Base-by-base conservation (phyloP, 345 rosid species). In the Eucalyptus curtisii region DNA sequence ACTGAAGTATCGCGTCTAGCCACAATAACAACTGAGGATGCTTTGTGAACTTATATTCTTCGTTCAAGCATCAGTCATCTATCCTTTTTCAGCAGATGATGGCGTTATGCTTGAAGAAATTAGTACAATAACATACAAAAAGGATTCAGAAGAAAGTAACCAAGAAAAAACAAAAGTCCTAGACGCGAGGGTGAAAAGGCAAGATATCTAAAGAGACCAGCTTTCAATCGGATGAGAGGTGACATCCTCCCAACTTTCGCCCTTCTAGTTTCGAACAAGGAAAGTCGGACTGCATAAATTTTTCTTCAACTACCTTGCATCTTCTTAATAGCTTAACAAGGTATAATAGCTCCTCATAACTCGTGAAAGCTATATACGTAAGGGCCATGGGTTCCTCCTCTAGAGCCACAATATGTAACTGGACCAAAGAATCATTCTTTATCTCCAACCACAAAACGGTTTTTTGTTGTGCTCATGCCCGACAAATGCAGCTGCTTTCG, bases 401-500 rank as follows among this genome's bases (percentile, higher is more conserved):
- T 1, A 20, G 27, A 37, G 81, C 45, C 27, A 37, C 45, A 71
- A 71, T 44, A 33, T 37, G 81, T 37, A 71, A 33, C 45, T 37
- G 81, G 81, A 71, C 44, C 44, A 33, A 71, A 71, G 42, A 71
- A 14, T 71, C 45, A 71, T 37, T 71, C 81, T 71, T 71, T 71
- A 10, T 71, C 81, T 10, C 94, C 92, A 15, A 95, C 97, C 33
- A 87, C 87, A 87, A 89, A 97, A 52, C 95, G 96, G 49, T 85
- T 93, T 90, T 90, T 76, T 80, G 88, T 86, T 87, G 91, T 76
- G 87, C 92, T 93, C 90, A 91, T 85, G 48, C 95, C 97, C 16
- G 97, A 92, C 47, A 90, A 86, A 87, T 95, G 97, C 88, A 95
- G 95, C 89, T 96, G 97, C 91, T 93, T 95, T 91, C 97, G 90